A percentile compares a stretch with the other conserved stretches of the same genome.
Conservation (phyloP, 345 rosid genomes). For the Heritiera fomes region DNA sequence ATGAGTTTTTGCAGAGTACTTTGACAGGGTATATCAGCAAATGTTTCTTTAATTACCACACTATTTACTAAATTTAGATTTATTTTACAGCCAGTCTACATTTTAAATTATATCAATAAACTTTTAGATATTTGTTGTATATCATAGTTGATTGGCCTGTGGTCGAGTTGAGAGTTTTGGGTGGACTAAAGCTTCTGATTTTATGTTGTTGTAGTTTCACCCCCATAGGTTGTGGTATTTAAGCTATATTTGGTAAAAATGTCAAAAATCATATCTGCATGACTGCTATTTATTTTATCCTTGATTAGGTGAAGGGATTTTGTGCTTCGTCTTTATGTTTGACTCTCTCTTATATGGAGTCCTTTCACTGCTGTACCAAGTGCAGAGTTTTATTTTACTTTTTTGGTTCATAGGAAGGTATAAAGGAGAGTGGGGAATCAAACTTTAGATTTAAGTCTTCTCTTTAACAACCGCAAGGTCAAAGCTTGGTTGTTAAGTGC, state of each 20-base stretch:
- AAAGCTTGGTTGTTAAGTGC: too few species aligned
- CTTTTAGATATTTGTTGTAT: neutral
- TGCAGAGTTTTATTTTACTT: neutral
- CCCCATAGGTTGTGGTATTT: neutral
- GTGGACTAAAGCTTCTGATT: neutral
- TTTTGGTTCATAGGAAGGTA: too few species aligned
- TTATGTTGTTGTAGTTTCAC: neutral
- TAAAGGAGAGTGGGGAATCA: too few species aligned
- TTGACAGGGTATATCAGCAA: conserved; percentile 26
- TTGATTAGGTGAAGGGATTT: neutral
- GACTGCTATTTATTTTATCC: neutral
- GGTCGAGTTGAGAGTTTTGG: neutral
- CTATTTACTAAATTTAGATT: conserved; percentile 12
- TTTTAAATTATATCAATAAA: neutral
- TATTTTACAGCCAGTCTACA: neutral
- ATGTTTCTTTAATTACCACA: conserved; percentile 31
- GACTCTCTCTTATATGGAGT: neutral
- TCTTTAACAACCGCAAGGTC: too few species aligned
- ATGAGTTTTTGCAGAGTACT: conserved; percentile 23
- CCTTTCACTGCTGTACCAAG: neutral
- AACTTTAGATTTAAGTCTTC: too few species aligned
- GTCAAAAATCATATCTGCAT: neutral
- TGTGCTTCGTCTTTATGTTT: neutral
- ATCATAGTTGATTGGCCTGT: neutral
- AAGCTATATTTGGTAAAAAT: neutral